Evolutionary conservation across 2,329 filamentous ascomycete genomes (phyloP), one percentile per base, ranked within the genome.

Genomic region (Blastomyces gilchristii): DNA sequence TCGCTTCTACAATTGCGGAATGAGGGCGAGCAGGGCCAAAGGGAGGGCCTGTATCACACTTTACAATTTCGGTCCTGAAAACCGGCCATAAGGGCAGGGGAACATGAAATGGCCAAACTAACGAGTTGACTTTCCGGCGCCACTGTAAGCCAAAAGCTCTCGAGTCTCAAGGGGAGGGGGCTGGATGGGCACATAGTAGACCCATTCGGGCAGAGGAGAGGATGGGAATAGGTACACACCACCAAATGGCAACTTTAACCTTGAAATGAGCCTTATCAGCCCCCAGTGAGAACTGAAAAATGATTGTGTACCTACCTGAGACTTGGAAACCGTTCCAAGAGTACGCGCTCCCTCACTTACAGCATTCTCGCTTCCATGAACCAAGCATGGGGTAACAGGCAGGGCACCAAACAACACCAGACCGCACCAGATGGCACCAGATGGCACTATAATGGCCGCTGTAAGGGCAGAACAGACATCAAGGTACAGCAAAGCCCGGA

Each of bases 1-100:
- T 49, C 22, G 4, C n/a, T 8, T 18, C 31, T 53, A 14, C 25
- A 18, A 53, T 16, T 28, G 25, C 28, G 25, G 50, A 34, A 53
- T 53, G 18, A 34, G 11, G 12, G 7, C 50, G 28, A 34, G 11
- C n/a, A n/a, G 50, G 50, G 3, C 50, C 14, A 34, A 53, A 22
- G 25, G 50, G 50, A 53, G 11, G 16, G 11, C 28, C 28, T 34
- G 50, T 16, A 53, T 31, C 18, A 1, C 50, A 16, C 41, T 31
- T 28, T 53, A 53, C 50, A 53, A 53, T 53, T 53, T 53, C 16
- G 49, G 50, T 28, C 50, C 50, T 53, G 50, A 34, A 53, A 53
- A 53, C 50, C 50, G 9, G 50, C 25, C 50, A 53, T 34, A 28
- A 28, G 12, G 25, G 18, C 12, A 16, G 50, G 50, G 34, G 18